Conservation (phyloP, 2,329 filamentous ascomycete species). For the Sarocladium strictum region DNA sequence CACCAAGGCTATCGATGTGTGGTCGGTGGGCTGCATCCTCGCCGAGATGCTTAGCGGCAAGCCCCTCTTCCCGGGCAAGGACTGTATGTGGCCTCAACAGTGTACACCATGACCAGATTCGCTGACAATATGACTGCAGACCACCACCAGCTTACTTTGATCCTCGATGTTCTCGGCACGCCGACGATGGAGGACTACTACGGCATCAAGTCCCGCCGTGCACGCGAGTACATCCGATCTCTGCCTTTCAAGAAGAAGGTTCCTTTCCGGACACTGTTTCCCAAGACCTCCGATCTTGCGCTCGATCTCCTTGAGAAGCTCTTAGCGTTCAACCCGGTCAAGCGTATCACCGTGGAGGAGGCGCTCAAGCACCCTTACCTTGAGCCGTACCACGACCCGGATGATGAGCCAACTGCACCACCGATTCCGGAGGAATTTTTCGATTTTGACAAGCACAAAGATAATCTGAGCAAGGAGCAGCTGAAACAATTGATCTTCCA, state of each 20-base stretch:
- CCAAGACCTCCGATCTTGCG: slow-evolving; percentile 96
- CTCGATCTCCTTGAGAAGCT: slow-evolving; percentile 93
- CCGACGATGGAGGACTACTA: slow-evolving; percentile 99
- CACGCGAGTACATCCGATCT: slow-evolving; percentile 95
- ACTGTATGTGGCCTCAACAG: slow-evolving; percentile 59
- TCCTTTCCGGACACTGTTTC: slow-evolving; percentile 92
- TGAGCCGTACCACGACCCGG: slow-evolving; percentile 97
- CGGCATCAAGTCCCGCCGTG: slow-evolving; percentile 96
- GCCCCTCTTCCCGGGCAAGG: slow-evolving; percentile 95
- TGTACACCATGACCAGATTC: neutral
- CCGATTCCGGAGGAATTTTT: slow-evolving; percentile 99
- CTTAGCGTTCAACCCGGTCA: slow-evolving; percentile 95
- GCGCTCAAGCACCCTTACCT: slow-evolving; percentile 96
- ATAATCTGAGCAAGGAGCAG: slow-evolving; percentile 96
- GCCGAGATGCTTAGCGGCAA: slow-evolving; percentile 99
- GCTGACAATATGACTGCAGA: slow-evolving; percentile 45
- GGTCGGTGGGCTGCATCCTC: slow-evolving; percentile 96
- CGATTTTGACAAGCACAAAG: slow-evolving; percentile 99
- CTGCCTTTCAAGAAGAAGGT: slow-evolving; percentile 99
- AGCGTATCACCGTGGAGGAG: slow-evolving; percentile 97
- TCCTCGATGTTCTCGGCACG: slow-evolving; percentile 93
- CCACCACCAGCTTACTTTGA: slow-evolving; percentile 95
- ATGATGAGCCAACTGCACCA: slow-evolving; percentile 93
- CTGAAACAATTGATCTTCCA: slow-evolving; percentile 96
- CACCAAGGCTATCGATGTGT: slow-evolving; percentile 98